A percentile compares a stretch with the other conserved stretches of the same genome.
Conservation (phyloP, 495 filamentous ascomycete species). For the Oleoguttula mirabilis region DNA sequence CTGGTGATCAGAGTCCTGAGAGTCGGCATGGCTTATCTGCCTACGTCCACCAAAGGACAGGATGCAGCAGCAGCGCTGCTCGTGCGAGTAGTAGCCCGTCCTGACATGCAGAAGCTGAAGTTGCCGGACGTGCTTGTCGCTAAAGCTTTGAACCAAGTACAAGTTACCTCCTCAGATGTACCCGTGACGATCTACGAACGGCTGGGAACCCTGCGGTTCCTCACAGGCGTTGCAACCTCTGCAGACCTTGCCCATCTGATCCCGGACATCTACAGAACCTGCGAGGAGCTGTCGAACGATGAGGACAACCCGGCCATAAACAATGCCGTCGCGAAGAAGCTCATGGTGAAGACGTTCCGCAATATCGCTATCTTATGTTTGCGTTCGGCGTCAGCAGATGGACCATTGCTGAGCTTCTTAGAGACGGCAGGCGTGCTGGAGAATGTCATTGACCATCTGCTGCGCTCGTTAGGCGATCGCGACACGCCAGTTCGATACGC, state of each 20-base stretch:
- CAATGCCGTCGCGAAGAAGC: constrained; percentile 66
- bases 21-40: constrained; percentile 58
- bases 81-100: constrained; percentile 64
- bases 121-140: constrained; percentile 51
- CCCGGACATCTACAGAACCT: constrained; percentile 38
- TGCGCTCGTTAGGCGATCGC: constrained; percentile 60
- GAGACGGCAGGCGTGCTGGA: constrained; percentile 38
- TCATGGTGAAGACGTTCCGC: constrained; percentile 70
- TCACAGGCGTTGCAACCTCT: constrained; percentile 53
- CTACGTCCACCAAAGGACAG: constrained; percentile 68
- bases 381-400: constrained; percentile 26
- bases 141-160: constrained; percentile 53
- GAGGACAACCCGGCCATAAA: constrained; percentile 27
- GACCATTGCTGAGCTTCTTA: constrained; percentile 7
- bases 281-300: constrained; percentile 36
- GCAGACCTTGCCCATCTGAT: constrained; percentile 42
- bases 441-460: constrained; percentile 57
- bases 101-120: constrained; percentile 73
- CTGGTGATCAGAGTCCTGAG: constrained; percentile 58
- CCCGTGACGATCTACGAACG: constrained; percentile 41
- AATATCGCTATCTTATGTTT: constrained; percentile 54
- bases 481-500: constrained; percentile 83
- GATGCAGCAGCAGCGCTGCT: constrained; percentile 75
- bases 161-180: constrained; percentile 4
- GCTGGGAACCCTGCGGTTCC: constrained; percentile 65